Evolutionary conservation across 306 rosid species (phyloP).

Genomic region (Trifolium dubium): DNA sequence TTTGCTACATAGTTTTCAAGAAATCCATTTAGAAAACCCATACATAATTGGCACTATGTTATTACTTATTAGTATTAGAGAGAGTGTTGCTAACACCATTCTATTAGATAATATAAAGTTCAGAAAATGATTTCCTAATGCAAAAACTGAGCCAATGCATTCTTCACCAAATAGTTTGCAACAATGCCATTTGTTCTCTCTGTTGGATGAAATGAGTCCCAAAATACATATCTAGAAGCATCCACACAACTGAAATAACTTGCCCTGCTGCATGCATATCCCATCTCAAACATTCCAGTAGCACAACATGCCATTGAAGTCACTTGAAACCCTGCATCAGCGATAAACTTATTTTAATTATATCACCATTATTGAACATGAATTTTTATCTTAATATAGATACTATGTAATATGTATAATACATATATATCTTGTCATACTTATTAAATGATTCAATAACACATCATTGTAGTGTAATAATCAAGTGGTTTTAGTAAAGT

Average conservation of each 20-base stretch:
- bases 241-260: conserved; percentile 67
- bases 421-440: too few relatives aligned
- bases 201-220: conserved; percentile 64
- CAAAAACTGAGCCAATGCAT: conserved; percentile 39
- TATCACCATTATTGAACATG: too few relatives aligned
- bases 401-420: too few relatives aligned
- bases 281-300: conserved; percentile 88
- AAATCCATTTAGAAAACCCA: background rate
- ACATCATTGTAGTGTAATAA: too few relatives aligned
- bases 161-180: conserved; percentile 45
- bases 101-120: background rate
- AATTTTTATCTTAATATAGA: background rate
- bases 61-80: background rate
- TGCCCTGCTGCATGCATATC: conserved; percentile 72
- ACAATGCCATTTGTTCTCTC: conserved; percentile 60
- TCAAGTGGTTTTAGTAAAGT: too few relatives aligned
- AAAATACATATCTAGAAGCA: conserved; percentile 72
- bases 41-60: background rate
- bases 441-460: too few relatives aligned
- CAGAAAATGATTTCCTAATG: background rate
- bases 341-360: background rate
- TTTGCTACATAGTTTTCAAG: conserved; percentile 4
- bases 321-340: conserved; percentile 62
- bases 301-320: conserved; percentile 77
- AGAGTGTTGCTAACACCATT: too few relatives aligned